Conservation (phyloP, 2,329 filamentous ascomycete genomes). For the Neonectria sp. region DNA sequence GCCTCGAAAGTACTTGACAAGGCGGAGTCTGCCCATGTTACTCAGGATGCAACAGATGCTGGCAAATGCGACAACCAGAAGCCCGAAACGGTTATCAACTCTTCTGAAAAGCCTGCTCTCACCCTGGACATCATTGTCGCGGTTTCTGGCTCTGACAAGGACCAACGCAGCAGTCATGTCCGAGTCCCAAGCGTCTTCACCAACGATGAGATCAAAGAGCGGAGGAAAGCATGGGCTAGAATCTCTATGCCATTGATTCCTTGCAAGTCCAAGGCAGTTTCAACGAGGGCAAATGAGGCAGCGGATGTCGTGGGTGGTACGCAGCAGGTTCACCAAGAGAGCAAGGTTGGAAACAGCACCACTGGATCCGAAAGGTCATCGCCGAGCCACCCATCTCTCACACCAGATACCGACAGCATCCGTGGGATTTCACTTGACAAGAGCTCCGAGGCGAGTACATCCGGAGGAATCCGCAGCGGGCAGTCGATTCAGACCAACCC, state of each 20-base stretch:
- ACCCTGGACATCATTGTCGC: neutral
- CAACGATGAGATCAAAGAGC: conserved; percentile 49
- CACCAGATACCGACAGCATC: conserved; percentile 28
- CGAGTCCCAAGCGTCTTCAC: conserved; percentile 47
- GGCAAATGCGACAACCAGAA: neutral
- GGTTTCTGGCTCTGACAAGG: neutral
- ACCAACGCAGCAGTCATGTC: conserved; percentile 11
- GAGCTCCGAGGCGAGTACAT: neutral
- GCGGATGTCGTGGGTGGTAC: conserved; percentile 4
- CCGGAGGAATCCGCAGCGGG: neutral
- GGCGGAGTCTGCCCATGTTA: neutral
- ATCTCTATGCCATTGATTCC: conserved; percentile 53
- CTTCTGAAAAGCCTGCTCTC: neutral
- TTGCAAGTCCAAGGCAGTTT: conserved; percentile 32
- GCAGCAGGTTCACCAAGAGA: conserved; percentile 1
- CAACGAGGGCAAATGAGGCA: conserved; percentile 17
- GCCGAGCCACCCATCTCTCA: conserved; percentile 27
- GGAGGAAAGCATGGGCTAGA: conserved; percentile 52
- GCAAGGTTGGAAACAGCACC: conserved; percentile 21
- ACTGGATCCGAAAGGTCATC: conserved; percentile 29
- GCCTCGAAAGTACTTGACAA: neutral
- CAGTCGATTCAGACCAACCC: neutral
- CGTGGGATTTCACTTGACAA: conserved; percentile 27
- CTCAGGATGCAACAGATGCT: neutral
- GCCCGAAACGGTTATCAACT: neutral